Evolutionary conservation across 305 asterid species (phyloP).

Genomic region (Ajuga reptans): DNA sequence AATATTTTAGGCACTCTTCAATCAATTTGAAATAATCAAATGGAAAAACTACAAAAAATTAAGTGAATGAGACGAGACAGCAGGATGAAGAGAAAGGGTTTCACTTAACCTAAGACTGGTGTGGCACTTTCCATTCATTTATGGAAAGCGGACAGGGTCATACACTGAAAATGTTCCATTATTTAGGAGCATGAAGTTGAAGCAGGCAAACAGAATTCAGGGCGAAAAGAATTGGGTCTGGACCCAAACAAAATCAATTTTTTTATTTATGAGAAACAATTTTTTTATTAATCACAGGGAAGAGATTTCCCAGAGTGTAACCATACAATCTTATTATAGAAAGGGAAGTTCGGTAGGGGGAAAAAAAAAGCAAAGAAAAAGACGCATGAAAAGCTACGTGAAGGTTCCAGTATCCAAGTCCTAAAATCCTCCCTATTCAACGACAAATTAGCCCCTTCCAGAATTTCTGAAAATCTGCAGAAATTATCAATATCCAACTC

Average conservation of each 20-base stretch:
- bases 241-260: not conserved
- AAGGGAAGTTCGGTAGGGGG: too few relatives aligned
- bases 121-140: not conserved
- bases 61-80: not conserved
- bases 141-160: not conserved
- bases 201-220: not conserved
- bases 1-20: not conserved
- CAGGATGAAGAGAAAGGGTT: not conserved
- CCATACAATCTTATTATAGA: too few relatives aligned
- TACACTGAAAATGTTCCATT: not conserved
- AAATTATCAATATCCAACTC: too few relatives aligned
- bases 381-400: too few relatives aligned
- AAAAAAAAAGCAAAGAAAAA: too few relatives aligned
- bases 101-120: not conserved
- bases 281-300: too few relatives aligned
- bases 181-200: not conserved
- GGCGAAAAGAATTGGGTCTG: not conserved
- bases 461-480: too few relatives aligned
- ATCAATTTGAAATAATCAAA: not conserved
- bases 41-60: not conserved
- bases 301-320: too few relatives aligned
- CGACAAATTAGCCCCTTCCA: too few relatives aligned
- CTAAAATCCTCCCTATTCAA: too few relatives aligned
- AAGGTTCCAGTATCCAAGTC: too few relatives aligned
- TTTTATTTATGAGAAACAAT: too few relatives aligned